Percentiles rank a stretch among this genome's conserved stretches.
These are phyloP conservation scores for Kockovaella imperatae DNA, from an alignment of 768 basidiomycete species.

Conservation along the genomic window DNA sequence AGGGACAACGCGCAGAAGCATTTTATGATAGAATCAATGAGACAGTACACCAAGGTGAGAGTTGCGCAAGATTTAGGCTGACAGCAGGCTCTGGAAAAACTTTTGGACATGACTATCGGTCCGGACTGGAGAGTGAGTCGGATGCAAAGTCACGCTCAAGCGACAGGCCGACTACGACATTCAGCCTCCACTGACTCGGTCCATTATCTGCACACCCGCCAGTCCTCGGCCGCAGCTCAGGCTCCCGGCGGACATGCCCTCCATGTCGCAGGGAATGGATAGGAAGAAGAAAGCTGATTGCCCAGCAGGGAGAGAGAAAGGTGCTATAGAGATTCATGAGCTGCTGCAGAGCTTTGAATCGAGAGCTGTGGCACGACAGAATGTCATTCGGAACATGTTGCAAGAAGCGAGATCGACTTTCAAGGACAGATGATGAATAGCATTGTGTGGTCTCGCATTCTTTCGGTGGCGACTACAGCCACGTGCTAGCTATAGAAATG, in stretches of 20 bases:
- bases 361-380: no score
- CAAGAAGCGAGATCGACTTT: no score
- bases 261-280: background rate
- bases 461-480: no score
- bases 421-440: no score
- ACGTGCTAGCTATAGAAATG: background rate
- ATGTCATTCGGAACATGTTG: no score
- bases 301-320: background rate
- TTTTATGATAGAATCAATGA: slow-evolving; percentile 9
- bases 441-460: no score
- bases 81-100: slow-evolving; percentile 10
- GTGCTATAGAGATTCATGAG: background rate
- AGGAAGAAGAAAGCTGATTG: background rate
- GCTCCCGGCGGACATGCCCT: background rate
- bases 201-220: background rate
- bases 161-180: slow-evolving; percentile 1
- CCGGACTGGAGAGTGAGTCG: slow-evolving; percentile 15
- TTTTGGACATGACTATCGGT: slow-evolving; percentile 4
- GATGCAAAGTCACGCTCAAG: background rate
- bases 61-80: background rate
- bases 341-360: no score
- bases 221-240: background rate
- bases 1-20: slow-evolving; percentile 27
- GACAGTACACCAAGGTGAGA: slow-evolving; percentile 18
- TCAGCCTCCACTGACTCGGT: slow-evolving; percentile 1